Percentiles rank a stretch among this genome's conserved stretches.
Conservation (phyloP, 495 filamentous ascomycete species). For the Penicillium atrosanguineum region DNA sequence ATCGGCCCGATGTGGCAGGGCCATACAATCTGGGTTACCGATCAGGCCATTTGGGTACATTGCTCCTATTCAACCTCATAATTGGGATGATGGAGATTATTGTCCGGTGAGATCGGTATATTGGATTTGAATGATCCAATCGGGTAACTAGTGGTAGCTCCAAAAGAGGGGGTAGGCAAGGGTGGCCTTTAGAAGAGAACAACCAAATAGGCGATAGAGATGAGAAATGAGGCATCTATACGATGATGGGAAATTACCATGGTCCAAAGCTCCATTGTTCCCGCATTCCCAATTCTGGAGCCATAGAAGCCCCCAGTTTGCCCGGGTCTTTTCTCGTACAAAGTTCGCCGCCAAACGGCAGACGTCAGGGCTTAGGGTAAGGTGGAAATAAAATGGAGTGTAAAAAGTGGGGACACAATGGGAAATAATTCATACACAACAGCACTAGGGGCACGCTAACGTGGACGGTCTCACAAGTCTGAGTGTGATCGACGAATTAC, state of each 20-base stretch:
- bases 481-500: slow-evolving; percentile 39
- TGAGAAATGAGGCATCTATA: slow-evolving; percentile 12
- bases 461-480: slow-evolving; percentile 26
- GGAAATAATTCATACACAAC: slow-evolving; percentile 19
- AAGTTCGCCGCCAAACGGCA: background rate
- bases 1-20: background rate
- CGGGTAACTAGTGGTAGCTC: background rate
- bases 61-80: background rate
- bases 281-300: slow-evolving; percentile 5
- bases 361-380: slow-evolving; percentile 18
- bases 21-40: background rate
- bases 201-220: slow-evolving; percentile 13
- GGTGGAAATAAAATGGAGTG: background rate
- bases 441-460: slow-evolving; percentile 30
- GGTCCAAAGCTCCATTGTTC: background rate
- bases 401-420: slow-evolving; percentile 16
- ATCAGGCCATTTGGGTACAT: background rate
- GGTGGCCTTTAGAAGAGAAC: background rate
- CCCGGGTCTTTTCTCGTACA: background rate
- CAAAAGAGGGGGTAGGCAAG: background rate
- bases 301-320: background rate
- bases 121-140: slow-evolving; percentile 2
- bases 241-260: slow-evolving; percentile 12
- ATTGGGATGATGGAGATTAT: background rate
- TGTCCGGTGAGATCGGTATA: background rate